Evolutionary conservation across 2,329 filamentous ascomycete species (phyloP), one percentile per base, ranked within the genome.

Genomic region (Arachnomyces sp.): DNA sequence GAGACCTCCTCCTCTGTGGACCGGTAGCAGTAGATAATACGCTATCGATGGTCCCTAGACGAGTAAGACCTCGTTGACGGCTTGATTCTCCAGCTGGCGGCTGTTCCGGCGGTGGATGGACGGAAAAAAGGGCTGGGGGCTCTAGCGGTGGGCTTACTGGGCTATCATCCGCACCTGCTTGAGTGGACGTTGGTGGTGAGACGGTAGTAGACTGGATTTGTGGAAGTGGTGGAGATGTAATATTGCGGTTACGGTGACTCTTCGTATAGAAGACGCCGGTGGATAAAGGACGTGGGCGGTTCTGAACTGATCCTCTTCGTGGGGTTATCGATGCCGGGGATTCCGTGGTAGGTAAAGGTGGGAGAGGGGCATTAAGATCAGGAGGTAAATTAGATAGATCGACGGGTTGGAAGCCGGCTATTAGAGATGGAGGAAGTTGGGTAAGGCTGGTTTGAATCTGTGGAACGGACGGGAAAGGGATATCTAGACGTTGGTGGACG

Each of bases 1-100:
- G 42, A 11, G 43, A 48, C 20, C 33, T 36, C 15, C 42, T n/a
- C 9, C 46, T 40, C 8, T 39, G 37, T 20, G 45, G 39, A 7
- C 45, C 45, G 7, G 42, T 44, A 6, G 31, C 41, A 25, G 16
- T 39, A 31, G 47, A 43, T 29, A 43, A 39, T 7, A 46, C 28
- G 13, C 39, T 31, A 15, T 34, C 16, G 18, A 36, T 37, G 5
- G 39, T 3, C 20, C 18, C 32, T 15, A 28, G 28, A 13, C 31
- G 38, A 16, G 5, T 25, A 9, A 25, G 20, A 5, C 20, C 20
- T n/a, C n/a, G n/a, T 25, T 25, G 20, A 25, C 20, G 20, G 20
- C 20, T 5, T 25, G n/a, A n/a, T n/a, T n/a, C n/a, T n/a, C n/a
- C n/a, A n/a, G 5, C 20, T 5, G 20, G 20, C 20, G 20, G 9